Evolutionary conservation across 2,329 filamentous ascomycete genomes (phyloP), one percentile per base, ranked within the genome.

Genomic region (Teratosphaeria gauchensis): DNA sequence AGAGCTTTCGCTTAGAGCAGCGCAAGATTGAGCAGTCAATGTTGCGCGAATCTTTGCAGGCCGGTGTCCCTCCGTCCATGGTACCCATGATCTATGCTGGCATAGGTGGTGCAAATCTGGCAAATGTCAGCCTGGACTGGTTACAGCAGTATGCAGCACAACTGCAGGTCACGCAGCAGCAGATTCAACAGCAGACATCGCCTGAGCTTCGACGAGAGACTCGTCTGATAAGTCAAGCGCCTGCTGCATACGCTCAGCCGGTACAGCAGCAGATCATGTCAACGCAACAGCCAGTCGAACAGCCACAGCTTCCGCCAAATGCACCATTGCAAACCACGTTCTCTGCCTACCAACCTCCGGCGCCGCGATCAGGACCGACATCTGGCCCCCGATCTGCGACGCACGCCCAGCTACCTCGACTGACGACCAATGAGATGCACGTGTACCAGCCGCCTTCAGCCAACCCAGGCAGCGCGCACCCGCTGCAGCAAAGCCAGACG

Each of bases 81-180:
- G 75, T 82, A 19, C 79, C 79, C 35, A 76, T 81, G 61, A 80
- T 82, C 62, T 81, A 81, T 66, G 78, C 77, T 57, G 79, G 79
- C 38, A 77, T 80, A 55, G 78, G 76, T 33, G 77, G 78, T 54
- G 75, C 75, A 7, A 76, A 74, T 55, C 72, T 80, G 14, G 76
- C 77, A 33, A 77, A 73, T 63, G 72, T 77, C 63, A 79, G 76
- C 62, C 70, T 76, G 38, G 79, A 81, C 55, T 78, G 75, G 75
- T 69, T 80, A 58, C 78, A 80, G 62, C 76, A 80, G 59, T 80
- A 80, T 58, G 72, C 74, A 28, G 70, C 70, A 30, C 76, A 79
- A 56, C 66, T 79, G 21, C 77, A 78, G 63, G 75, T 72, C 28
- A 71, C 73, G 48, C 73, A 79, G 58, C 72, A 75, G 52, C 76